Percentiles rank a stretch among this genome's conserved stretches.
These are phyloP conservation scores for Xanthoconium stramineum DNA, from an alignment of 768 basidiomycete species.

Conservation along the genomic window DNA sequence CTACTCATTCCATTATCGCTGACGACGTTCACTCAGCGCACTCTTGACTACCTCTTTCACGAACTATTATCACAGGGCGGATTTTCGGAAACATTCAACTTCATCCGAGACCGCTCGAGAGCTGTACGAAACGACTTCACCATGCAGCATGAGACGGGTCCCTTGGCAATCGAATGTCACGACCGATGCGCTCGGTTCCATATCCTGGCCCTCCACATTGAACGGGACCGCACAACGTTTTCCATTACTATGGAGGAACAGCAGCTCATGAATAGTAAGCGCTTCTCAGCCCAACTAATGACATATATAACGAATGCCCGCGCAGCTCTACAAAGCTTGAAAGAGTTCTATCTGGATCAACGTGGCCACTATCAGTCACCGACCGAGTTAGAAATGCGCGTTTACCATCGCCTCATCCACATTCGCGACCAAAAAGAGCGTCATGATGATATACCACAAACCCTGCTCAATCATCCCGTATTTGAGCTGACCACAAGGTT, in stretches of 20 bases:
- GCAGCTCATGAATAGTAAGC: constrained; percentile 87
- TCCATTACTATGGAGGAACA: constrained; percentile 76
- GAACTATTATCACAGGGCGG: constrained; percentile 69
- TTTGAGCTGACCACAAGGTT: constrained; percentile 83
- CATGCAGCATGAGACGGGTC: constrained; percentile 80
- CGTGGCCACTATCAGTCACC: constrained; percentile 63
- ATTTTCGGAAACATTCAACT: constrained; percentile 69
- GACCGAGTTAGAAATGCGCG: constrained; percentile 92
- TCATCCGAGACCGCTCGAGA: constrained; percentile 90
- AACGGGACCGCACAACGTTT: constrained; percentile 57
- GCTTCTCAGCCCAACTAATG: neutral
- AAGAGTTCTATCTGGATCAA: constrained; percentile 91
- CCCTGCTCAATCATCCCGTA: constrained; percentile 68
- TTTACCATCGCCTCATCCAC: constrained; percentile 91
- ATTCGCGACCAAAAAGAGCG: constrained; percentile 82
- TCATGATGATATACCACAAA: constrained; percentile 65
- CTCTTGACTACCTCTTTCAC: constrained; percentile 91
- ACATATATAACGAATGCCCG: neutral
- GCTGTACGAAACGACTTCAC: constrained; percentile 92
- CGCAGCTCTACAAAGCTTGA: constrained; percentile 87
- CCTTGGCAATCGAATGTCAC: constrained; percentile 81
- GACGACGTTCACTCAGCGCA: constrained; percentile 47
- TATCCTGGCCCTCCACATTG: constrained; percentile 72
- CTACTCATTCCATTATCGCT: neutral
- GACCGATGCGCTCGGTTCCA: constrained; percentile 95